Percentiles rank a stretch among this genome's conserved stretches.
phyloP scores from a whole-genome alignment of 75 land plant species.

The Cryptomeria japonica region DNA sequence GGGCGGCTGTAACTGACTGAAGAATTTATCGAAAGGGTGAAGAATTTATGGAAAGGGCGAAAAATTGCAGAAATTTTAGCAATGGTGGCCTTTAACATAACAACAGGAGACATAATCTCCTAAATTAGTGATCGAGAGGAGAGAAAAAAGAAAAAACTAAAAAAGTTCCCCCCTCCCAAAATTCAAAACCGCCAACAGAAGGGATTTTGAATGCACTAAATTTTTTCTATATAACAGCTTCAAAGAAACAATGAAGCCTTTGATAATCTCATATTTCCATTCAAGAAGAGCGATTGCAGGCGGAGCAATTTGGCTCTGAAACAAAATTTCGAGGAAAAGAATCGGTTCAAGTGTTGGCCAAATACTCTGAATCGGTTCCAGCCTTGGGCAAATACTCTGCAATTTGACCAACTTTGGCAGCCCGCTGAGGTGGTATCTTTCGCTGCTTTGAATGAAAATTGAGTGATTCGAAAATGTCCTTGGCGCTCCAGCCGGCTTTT shows the following conservation, averaged over 20 bases:
- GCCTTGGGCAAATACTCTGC: background rate
- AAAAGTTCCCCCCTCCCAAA: background rate
- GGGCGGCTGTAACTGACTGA: background rate
- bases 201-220: slow-evolving; percentile 1
- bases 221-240: background rate
- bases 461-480: slow-evolving; percentile 61
- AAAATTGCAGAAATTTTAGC: background rate
- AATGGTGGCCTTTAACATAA: background rate
- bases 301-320: background rate
- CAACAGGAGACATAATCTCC: background rate
- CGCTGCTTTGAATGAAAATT: slow-evolving; percentile 16
- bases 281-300: background rate
- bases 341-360: slow-evolving; percentile 4
- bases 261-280: slow-evolving; percentile 2
- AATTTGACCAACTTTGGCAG: slow-evolving; percentile 5
- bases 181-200: slow-evolving; percentile 2
- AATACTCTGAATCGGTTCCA: background rate
- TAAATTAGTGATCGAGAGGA: background rate
- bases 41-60: no score
- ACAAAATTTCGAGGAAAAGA: background rate
- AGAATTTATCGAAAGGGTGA: background rate
- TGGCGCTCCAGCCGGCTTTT: slow-evolving; percentile 71
- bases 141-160: background rate
- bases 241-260: background rate
- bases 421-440: slow-evolving; percentile 4